These are phyloP conservation scores for Leucoagaricus sp. DNA, from an alignment of 1,284 basidiomycete species.

Conservation along the genomic window DNA sequence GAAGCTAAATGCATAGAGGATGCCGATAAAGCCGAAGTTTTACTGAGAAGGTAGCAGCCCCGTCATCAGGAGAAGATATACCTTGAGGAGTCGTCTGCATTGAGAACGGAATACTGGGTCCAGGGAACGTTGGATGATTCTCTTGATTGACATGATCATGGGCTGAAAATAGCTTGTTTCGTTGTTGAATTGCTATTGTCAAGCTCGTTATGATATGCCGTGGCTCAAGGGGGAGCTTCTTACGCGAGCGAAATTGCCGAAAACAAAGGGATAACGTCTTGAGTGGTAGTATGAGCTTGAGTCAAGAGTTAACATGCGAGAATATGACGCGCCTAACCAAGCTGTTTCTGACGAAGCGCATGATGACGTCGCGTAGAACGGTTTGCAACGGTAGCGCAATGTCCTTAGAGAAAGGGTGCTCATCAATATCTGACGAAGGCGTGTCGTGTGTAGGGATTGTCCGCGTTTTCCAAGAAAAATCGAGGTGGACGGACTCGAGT, in stretches of 20 bases:
- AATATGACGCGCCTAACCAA: slow-evolving; percentile 51
- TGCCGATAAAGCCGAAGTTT: background rate
- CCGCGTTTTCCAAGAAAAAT: slow-evolving; percentile 49
- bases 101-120: slow-evolving; percentile 45
- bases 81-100: slow-evolving; percentile 50
- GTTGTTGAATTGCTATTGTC: slow-evolving; percentile 61
- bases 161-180: slow-evolving; percentile 52
- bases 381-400: slow-evolving; percentile 52
- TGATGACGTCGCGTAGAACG: slow-evolving; percentile 52
- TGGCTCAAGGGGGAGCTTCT: background rate
- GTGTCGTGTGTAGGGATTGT: slow-evolving; percentile 19
- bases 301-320: slow-evolving; percentile 6
- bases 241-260: slow-evolving; percentile 67
- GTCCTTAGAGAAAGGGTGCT: slow-evolving; percentile 48
- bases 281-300: slow-evolving; percentile 8
- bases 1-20: slow-evolving; percentile 3
- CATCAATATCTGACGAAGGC: slow-evolving; percentile 18
- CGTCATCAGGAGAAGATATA: slow-evolving; percentile 26
- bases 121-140: slow-evolving; percentile 54
- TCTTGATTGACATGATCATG: slow-evolving; percentile 51
- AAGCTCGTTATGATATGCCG: slow-evolving; percentile 13
- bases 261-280: slow-evolving; percentile 75
- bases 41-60: background rate
- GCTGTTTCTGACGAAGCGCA: slow-evolving; percentile 57
- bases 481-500: slow-evolving; percentile 49